Conservation (phyloP, 805 yeast species). For the Teunomyces panamensis region DNA sequence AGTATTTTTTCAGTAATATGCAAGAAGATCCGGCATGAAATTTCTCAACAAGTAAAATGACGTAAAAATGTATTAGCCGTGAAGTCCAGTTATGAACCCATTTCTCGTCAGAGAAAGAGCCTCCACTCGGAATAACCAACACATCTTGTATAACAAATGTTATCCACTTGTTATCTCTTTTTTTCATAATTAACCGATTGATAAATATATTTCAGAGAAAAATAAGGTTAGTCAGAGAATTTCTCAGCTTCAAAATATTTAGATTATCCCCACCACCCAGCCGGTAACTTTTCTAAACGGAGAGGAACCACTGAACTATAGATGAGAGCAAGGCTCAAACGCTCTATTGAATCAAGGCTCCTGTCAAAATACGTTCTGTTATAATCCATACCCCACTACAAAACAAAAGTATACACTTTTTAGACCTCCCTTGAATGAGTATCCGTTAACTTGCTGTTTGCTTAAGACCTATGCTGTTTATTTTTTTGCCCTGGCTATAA, state of each 20-base stretch:
- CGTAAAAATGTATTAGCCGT: slow-evolving; percentile 2
- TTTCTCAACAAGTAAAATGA: neutral
- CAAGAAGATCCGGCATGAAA: neutral
- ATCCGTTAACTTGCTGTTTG: no score
- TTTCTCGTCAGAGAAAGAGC: neutral
- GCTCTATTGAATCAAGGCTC: neutral
- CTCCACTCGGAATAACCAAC: neutral
- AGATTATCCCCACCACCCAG: neutral
- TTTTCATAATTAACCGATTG: neutral
- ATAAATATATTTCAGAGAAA: neutral
- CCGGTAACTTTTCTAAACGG: neutral
- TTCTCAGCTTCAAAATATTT: neutral
- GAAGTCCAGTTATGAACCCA: neutral
- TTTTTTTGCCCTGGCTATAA: no score
- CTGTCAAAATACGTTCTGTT: neutral
- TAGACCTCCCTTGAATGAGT: no score
- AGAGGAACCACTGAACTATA: neutral
- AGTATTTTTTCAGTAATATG: neutral
- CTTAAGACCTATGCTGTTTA: no score
- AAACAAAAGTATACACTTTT: neutral
- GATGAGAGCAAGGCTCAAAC: neutral
- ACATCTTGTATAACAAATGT: neutral
- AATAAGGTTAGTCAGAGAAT: neutral
- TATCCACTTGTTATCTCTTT: neutral
- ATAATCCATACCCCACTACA: neutral